Evolutionary conservation across 768 basidiomycete genomes (phyloP).

Genomic region (Termitomyces sp.): DNA sequence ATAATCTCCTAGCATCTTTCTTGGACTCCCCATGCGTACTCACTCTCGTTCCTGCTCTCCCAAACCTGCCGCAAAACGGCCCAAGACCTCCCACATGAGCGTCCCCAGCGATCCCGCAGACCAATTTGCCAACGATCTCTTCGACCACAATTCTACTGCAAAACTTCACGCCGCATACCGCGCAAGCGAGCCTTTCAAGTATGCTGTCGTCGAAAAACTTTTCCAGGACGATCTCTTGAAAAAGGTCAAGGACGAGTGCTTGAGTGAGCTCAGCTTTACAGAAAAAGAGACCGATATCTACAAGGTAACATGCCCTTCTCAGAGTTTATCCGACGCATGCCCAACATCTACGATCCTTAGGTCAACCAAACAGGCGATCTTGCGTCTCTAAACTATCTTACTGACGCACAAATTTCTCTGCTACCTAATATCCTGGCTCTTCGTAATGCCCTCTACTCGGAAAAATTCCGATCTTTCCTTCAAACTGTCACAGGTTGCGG

Average conservation of each 20-base stretch:
- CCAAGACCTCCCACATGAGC: conserved; percentile 24
- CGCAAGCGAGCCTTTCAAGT: conserved; percentile 68
- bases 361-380: conserved; percentile 97
- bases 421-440: conserved; percentile 78
- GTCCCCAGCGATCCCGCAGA: conserved; percentile 22
- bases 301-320: conserved; percentile 48
- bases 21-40: conserved; percentile 18
- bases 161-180: conserved; percentile 52
- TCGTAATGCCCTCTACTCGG: conserved; percentile 88
- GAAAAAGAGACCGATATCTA: conserved; percentile 99
- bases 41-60: conserved; percentile 24
- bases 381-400: conserved; percentile 85
- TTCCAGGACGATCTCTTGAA: conserved; percentile 80
- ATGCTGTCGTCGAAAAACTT: conserved; percentile 74
- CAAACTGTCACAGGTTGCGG: conserved; percentile 89
- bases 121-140: conserved; percentile 49
- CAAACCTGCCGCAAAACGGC: conserved; percentile 19
- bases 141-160: conserved; percentile 52
- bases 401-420: conserved; percentile 67
- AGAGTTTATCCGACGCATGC: conserved; percentile 2
- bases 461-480: conserved; percentile 75
- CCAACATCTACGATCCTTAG: conserved; percentile 32
- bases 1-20: conserved; percentile 3
- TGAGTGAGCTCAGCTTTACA: conserved; percentile 72
- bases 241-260: conserved; percentile 80